phyloP scores from a whole-genome alignment of 495 filamentous ascomycete species.

The Pyrenopolyporus hunteri region DNA sequence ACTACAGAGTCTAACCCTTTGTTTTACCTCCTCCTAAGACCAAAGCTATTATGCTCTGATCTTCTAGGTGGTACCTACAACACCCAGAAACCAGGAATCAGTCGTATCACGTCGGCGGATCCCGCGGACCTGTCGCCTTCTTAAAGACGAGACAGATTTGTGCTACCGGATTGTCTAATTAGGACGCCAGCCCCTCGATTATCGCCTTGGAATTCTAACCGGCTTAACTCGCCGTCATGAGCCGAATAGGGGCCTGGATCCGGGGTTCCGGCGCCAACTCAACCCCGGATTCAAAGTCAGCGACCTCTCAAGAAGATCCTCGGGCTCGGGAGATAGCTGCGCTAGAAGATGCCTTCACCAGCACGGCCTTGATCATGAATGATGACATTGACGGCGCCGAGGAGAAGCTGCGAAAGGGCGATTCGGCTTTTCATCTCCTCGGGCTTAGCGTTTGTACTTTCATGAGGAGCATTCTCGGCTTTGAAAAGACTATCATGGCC shows the following conservation, averaged over 20 bases:
- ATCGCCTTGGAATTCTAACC: not conserved
- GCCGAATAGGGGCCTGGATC: conserved; percentile 42
- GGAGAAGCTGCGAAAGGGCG: conserved; percentile 67
- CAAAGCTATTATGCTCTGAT: not conserved
- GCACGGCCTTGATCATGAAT: conserved; percentile 74
- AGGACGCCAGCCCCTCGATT: not conserved
- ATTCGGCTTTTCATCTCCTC: conserved; percentile 92
- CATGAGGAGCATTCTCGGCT: conserved; percentile 84
- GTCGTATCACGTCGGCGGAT: not conserved
- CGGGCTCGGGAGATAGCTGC: conserved; percentile 45
- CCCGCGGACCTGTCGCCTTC: not conserved
- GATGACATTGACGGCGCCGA: conserved; percentile 93
- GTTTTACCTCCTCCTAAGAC: not conserved
- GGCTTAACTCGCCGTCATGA: conserved; percentile 25
- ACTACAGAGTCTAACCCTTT: conserved; percentile 7
- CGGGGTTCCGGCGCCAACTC: conserved; percentile 38
- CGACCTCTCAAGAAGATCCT: conserved; percentile 32
- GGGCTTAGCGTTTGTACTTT: conserved; percentile 83
- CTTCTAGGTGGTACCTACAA: not conserved
- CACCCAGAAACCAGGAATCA: conserved; percentile 1
- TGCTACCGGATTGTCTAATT: not conserved
- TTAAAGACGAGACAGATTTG: not conserved
- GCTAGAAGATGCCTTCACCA: conserved; percentile 56
- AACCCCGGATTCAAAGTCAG: conserved; percentile 28
- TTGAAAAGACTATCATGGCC: conserved; percentile 93